Conservation (phyloP, 2,329 filamentous ascomycete genomes). For the Aureobasidium sp. region DNA sequence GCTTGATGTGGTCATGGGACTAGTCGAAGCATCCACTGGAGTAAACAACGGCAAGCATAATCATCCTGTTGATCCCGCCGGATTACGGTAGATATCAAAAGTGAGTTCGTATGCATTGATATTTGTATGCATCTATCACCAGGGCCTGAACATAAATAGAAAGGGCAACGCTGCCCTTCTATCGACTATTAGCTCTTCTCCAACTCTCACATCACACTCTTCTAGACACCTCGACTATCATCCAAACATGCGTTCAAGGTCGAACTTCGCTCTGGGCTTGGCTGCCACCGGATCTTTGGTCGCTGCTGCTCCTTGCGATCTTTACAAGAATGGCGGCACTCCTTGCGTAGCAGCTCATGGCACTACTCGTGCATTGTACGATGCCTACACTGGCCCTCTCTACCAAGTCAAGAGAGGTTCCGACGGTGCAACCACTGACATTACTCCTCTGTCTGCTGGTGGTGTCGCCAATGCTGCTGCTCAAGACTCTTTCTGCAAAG, state of each 20-base stretch:
- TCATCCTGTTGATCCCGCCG: neutral
- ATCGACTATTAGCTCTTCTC: neutral
- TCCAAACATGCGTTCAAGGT: neutral
- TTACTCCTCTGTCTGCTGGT: constrained; percentile 37
- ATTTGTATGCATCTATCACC: neutral
- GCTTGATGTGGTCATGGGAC: neutral
- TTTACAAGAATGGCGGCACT: constrained; percentile 50
- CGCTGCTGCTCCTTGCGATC: constrained; percentile 51
- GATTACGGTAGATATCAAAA: neutral
- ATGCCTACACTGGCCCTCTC: constrained; percentile 42
- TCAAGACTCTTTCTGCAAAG: constrained; percentile 33
- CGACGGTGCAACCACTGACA: neutral
- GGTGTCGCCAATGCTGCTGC: constrained; percentile 53
- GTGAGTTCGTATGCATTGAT: neutral
- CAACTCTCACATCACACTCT: no score
- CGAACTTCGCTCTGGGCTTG: neutral
- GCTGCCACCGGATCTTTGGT: constrained; percentile 27
- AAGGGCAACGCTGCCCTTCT: neutral
- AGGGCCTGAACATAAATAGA: neutral
- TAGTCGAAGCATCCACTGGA: neutral
- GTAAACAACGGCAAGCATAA: neutral
- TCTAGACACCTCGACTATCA: no score
- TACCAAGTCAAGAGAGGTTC: constrained; percentile 33
- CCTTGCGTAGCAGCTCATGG: constrained; percentile 57
- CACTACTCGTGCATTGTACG: constrained; percentile 55